Evolutionary conservation across 805 yeast genomes (phyloP).

Genomic region (Candida yuanshanica): DNA sequence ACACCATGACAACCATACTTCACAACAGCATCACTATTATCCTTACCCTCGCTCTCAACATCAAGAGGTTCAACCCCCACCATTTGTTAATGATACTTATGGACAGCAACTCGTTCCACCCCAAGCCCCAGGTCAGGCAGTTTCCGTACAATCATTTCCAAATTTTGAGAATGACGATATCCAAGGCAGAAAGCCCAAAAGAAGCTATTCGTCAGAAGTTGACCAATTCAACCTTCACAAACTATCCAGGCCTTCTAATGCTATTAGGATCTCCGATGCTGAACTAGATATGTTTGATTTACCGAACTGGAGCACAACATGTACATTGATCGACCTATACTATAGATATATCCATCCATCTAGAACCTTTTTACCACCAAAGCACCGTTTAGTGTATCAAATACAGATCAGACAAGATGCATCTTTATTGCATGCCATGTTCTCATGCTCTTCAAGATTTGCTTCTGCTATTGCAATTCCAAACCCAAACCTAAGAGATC

Average conservation of each 20-base stretch:
- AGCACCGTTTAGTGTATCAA: conserved; percentile 25
- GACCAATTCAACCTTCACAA: conserved; percentile 8
- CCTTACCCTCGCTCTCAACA: no score
- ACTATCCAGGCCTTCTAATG: conserved; percentile 5
- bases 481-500: conserved; percentile 24
- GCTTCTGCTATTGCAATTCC: conserved; percentile 24
- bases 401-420: conserved; percentile 27
- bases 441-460: conserved; percentile 28
- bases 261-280: conserved; percentile 23
- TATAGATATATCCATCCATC: conserved; percentile 37
- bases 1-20: background rate
- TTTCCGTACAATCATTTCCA: conserved; percentile 8
- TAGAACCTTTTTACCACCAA: conserved; percentile 32
- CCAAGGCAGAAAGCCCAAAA: conserved; percentile 7
- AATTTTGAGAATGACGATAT: background rate
- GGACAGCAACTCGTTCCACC: conserved; percentile 2
- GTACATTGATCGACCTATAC: conserved; percentile 31
- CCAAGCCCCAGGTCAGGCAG: conserved; percentile 3
- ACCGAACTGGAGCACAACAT: conserved; percentile 31
- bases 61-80: conserved; percentile 4
- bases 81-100: conserved; percentile 1
- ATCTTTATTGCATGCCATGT: conserved; percentile 30
- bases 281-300: conserved; percentile 29
- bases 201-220: conserved; percentile 2
- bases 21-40: no score